Evolutionary conservation across 2,329 filamentous ascomycete species (phyloP), one percentile per base, ranked within the genome.

Genomic region (Ambrosiella xylebori): DNA sequence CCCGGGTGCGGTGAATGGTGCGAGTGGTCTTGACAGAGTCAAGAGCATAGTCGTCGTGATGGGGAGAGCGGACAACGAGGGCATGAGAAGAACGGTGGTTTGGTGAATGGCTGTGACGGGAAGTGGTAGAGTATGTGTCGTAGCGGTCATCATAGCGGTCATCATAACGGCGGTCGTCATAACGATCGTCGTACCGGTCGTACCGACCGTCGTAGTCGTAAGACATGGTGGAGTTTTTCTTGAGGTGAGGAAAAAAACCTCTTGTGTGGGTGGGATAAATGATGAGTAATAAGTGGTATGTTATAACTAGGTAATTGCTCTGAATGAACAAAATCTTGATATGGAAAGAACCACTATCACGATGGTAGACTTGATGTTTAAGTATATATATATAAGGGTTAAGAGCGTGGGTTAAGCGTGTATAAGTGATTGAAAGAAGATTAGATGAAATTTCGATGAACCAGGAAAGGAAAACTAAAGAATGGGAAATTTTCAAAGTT

Each of bases 1-100:
- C 12, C 64, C 82, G 78, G 64, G 83, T 74, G 59, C 84, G 79
- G 63, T 80, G 77, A 41, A 76, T 65, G 61, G 79, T 78, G 58
- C 69, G 68, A 61, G 74, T 47, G 13, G 57, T 49, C 6, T 53
- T 54, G 37, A 60, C 37, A 15, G 54, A 52, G 12, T 57, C 41
- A 13, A 54, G 39, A 1, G 44, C 54, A 37, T 54, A 57, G 11
- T 57, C 54, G 15, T 35, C 15, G 13, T 45, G 44, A 15, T 49
- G 17, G 17, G 47, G 41, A 66, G 51, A 17, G 8, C 63, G 63
- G 35, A 36, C 27, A 19, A 60, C 51, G n/a, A 57, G 55, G 7
- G 57, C 41, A 12, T 50, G 41, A 27, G 53, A 50, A 7, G 58
- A 60, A 35, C 27, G 27, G 15, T 41, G 50, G 39, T 19, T n/a